Evolutionary conservation across 768 basidiomycete genomes (phyloP), one percentile per base, ranked within the genome.

Genomic region (Collybiopsis confluens): DNA sequence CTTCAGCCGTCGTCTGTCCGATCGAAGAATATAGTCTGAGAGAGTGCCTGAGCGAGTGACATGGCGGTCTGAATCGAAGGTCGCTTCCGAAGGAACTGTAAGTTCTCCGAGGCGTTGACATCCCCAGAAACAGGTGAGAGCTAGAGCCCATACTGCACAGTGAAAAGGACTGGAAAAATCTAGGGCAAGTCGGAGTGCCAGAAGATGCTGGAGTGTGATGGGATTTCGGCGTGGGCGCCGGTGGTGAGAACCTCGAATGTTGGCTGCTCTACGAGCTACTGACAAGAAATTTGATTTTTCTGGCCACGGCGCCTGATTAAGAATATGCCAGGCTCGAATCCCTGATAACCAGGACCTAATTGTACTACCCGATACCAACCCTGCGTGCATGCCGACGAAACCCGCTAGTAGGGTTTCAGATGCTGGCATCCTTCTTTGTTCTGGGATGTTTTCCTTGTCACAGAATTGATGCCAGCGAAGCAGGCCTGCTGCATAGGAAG

Each of bases 91-190:
- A 0, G 61, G 55, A 1, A 69, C 56, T 2, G 62, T 50, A 0
- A 70, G 53, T 44, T 73, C 66, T 0, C 71, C 66, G 0, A 72
- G 55, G 1, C 62, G 52, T 16, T 68, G 63, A 44, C 68, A 69
- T 2, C 61, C 58, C 65, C 67, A 74, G 50, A 75, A 77, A 3
- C 72, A 65, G 0, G 59, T 49, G 0, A 54, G 33, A 0, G 74
- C 72, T 2, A 65, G 37, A 0, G 73, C 73, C 63, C 65, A 74
- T 7, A 73, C 38, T 0, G 72, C 70, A 3, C 69, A 67, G 42
- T 73, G 65, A 9, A 64, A 60, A 0, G 71, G 54, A 23, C 61
- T 44, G 0, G 56, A 21, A 1, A 70, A 45, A 37, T 69, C 56
- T 0, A 78, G 61, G 9, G 20, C 11, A 0, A 40, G 8, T 0